Conservation (phyloP, 2,329 filamentous ascomycete species). For the Epichloe brachyelytri region DNA sequence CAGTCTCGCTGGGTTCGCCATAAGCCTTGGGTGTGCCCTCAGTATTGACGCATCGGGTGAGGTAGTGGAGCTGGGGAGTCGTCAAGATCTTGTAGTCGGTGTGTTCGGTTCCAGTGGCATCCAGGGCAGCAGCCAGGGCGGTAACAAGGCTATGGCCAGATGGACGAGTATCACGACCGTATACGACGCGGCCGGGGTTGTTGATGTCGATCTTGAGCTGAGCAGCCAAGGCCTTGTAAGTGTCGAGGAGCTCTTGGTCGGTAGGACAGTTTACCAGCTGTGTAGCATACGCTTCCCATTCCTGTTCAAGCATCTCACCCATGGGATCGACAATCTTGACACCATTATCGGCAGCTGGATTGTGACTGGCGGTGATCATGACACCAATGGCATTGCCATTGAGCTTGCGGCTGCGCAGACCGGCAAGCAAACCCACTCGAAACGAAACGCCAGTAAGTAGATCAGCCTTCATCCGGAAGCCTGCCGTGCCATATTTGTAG, state of each 20-base stretch:
- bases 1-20: conserved; percentile 75
- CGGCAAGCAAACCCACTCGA: conserved; percentile 79
- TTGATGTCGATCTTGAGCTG: conserved; percentile 63
- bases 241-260: conserved; percentile 61
- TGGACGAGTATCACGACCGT: conserved; percentile 83
- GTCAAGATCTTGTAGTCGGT: conserved; percentile 85
- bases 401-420: conserved; percentile 79
- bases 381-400: conserved; percentile 86
- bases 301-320: conserved; percentile 94
- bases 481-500: conserved; percentile 55
- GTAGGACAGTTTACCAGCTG: conserved; percentile 72
- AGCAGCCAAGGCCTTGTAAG: conserved; percentile 63
- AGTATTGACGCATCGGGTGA: conserved; percentile 90
- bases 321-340: conserved; percentile 95
- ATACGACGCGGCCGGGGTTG: conserved; percentile 66
- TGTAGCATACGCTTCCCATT: conserved; percentile 87
- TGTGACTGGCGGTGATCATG: conserved; percentile 93
- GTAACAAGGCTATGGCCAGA: conserved; percentile 75
- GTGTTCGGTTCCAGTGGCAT: conserved; percentile 59
- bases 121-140: conserved; percentile 67
- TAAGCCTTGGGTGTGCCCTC: conserved; percentile 78
- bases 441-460: conserved; percentile 87
- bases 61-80: conserved; percentile 95
- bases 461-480: conserved; percentile 59
- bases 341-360: conserved; percentile 79